A percentile compares a stretch with the other conserved stretches of the same genome.
Evolutionary conservation across 2,329 filamentous ascomycete genomes (phyloP).

Genomic region (Nemania sp.): DNA sequence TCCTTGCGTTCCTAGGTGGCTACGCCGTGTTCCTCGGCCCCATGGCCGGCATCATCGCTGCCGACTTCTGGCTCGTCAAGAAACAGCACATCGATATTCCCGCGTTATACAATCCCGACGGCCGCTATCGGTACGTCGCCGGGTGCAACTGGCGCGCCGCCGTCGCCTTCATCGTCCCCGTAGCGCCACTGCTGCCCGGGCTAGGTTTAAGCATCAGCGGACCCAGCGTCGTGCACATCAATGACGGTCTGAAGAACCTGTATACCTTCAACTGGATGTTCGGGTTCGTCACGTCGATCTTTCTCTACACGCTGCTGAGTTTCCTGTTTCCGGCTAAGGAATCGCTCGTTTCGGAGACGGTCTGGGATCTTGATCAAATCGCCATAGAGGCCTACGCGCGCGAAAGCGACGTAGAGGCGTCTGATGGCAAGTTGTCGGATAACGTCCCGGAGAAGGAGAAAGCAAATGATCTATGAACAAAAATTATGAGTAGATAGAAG

Average conservation of each 20-base stretch:
- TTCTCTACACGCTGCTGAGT: constrained; percentile 58
- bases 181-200: constrained; percentile 60
- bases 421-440: constrained; percentile 4
- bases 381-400: constrained; percentile 30
- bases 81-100: constrained; percentile 53
- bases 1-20: constrained; percentile 68
- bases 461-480: too few relatives aligned
- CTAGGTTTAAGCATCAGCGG: constrained; percentile 50
- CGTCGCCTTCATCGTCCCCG: constrained; percentile 58
- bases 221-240: constrained; percentile 33
- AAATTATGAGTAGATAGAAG: neutral
- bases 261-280: constrained; percentile 70
- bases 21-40: constrained; percentile 63
- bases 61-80: constrained; percentile 63
- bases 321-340: constrained; percentile 52
- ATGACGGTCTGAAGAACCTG: constrained; percentile 53
- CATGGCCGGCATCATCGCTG: constrained; percentile 62
- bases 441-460: too few relatives aligned
- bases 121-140: constrained; percentile 49
- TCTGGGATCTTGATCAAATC: constrained; percentile 42
- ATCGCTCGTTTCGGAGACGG: constrained; percentile 48
- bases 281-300: constrained; percentile 59
- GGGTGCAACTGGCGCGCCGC: constrained; percentile 64
- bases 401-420: constrained; percentile 23
- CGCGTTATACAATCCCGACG: constrained; percentile 42